Conservation (phyloP, 495 filamentous ascomycete genomes). For the Chaetomium cochliodes region DNA sequence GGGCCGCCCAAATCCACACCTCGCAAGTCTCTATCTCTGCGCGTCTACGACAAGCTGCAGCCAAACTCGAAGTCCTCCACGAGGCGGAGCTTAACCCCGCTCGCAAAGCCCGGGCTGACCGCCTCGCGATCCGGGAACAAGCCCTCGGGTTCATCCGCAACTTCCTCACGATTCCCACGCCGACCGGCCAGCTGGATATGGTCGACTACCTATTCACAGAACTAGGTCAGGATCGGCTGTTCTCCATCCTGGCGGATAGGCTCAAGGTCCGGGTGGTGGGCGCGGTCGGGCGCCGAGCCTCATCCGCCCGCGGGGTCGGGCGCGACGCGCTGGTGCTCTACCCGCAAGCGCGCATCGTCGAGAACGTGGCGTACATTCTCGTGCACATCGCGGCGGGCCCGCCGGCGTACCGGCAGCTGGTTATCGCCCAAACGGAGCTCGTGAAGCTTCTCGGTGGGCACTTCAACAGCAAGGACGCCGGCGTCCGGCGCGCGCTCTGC, state of each 20-base stretch:
- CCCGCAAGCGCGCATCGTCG: conserved; percentile 70
- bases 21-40: conserved; percentile 12
- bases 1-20: conserved; percentile 16
- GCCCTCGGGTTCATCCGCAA: conserved; percentile 85
- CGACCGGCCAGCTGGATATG: conserved; percentile 57
- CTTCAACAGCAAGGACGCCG: conserved; percentile 65
- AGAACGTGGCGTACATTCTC: conserved; percentile 70
- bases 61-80: conserved; percentile 51
- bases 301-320: not conserved
- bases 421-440: conserved; percentile 57
- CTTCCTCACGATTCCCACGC: conserved; percentile 57
- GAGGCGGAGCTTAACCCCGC: conserved; percentile 56
- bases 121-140: conserved; percentile 85
- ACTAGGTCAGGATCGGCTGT: conserved; percentile 71
- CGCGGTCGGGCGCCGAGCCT: conserved; percentile 39
- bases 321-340: conserved; percentile 45
- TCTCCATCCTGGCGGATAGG: conserved; percentile 73
- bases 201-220: conserved; percentile 77
- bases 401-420: conserved; percentile 67
- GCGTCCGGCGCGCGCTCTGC: conserved; percentile 71
- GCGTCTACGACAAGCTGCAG: conserved; percentile 47
- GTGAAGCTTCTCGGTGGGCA: conserved; percentile 67
- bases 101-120: conserved; percentile 68
- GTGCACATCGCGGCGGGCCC: conserved; percentile 81
- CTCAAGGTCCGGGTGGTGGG: conserved; percentile 58